Conservation (phyloP, 805 yeast genomes). For the Sungouiella blattae region DNA sequence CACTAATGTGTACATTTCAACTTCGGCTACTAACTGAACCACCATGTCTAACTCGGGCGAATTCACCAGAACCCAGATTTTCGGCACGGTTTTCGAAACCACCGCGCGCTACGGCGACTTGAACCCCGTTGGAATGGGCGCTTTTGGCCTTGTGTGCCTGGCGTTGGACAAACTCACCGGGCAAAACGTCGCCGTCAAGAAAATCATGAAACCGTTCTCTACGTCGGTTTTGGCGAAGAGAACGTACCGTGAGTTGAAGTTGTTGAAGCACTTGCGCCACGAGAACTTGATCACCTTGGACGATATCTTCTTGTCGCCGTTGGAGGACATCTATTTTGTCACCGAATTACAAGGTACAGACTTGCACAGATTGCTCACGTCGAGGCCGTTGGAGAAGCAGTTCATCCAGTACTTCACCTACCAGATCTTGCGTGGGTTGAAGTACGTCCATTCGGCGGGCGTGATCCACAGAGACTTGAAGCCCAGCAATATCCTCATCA, state of each 20-base stretch:
- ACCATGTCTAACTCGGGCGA: conserved; percentile 43
- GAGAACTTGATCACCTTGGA: conserved; percentile 79
- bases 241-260: conserved; percentile 91
- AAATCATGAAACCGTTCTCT: conserved; percentile 95
- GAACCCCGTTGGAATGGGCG: conserved; percentile 99
- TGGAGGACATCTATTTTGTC: conserved; percentile 94
- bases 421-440: conserved; percentile 86
- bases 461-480: conserved; percentile 87
- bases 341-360: conserved; percentile 98
- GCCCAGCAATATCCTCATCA: conserved; percentile 79
- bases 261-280: conserved; percentile 88
- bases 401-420: conserved; percentile 95
- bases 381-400: conserved; percentile 92
- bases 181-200: conserved; percentile 94
- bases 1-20: no score
- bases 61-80: conserved; percentile 77
- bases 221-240: conserved; percentile 94
- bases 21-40: no score
- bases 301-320: conserved; percentile 53
- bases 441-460: conserved; percentile 89
- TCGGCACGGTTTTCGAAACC: conserved; percentile 92
- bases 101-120: conserved; percentile 86
- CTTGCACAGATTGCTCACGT: conserved; percentile 82
- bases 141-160: conserved; percentile 95
- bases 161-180: conserved; percentile 88